These are phyloP conservation scores for Ramalina intermedia DNA, from an alignment of 495 filamentous ascomycete species.

Conservation along the genomic window DNA sequence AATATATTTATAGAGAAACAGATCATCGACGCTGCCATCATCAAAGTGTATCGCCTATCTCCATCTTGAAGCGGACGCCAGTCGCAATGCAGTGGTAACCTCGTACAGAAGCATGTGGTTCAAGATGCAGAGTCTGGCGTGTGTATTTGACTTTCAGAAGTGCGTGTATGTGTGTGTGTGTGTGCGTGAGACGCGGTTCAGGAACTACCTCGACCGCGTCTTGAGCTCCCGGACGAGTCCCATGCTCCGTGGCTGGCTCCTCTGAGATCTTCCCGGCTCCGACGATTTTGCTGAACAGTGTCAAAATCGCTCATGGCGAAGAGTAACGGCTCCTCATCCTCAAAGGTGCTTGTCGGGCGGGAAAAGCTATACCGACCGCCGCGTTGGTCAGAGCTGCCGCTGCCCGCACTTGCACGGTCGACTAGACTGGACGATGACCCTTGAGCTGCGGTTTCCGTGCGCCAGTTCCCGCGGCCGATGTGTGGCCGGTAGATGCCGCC, in stretches of 20 bases:
- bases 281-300: constrained; percentile 37
- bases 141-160: no score
- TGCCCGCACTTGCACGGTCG: constrained; percentile 38
- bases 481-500: constrained; percentile 19
- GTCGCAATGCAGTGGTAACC: no score
- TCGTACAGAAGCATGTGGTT: no score
- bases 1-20: no score
- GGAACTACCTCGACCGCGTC: constrained; percentile 7
- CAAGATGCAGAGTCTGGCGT: no score
- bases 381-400: constrained; percentile 30
- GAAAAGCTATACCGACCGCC: constrained; percentile 31
- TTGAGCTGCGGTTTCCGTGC: constrained; percentile 18
- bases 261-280: constrained; percentile 58
- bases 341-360: constrained; percentile 23
- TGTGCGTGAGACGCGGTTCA: background rate
- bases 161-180: no score
- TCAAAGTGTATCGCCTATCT: no score
- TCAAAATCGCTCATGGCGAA: constrained; percentile 84
- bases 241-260: constrained; percentile 27
- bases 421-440: constrained; percentile 28
- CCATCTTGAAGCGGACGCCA: no score
- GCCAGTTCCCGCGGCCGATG: constrained; percentile 19
- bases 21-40: no score
- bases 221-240: constrained; percentile 12
- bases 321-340: constrained; percentile 69